Conservation (phyloP, 2,329 filamentous ascomycete species). For the Phyllosticta ampelicida region DNA sequence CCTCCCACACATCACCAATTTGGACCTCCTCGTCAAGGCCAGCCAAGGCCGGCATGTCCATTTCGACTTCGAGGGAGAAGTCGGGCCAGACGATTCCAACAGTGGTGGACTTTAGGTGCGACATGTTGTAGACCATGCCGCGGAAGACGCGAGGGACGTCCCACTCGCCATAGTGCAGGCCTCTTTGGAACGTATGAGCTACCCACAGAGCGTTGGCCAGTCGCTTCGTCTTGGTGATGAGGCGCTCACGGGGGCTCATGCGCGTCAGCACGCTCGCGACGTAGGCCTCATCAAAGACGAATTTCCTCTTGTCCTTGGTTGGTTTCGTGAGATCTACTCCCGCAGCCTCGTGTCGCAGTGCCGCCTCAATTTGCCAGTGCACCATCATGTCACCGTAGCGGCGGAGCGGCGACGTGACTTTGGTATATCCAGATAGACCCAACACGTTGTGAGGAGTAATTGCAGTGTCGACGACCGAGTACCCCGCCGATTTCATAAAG, state of each 20-base stretch:
- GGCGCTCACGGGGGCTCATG: constrained; percentile 33
- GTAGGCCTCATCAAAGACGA: constrained; percentile 41
- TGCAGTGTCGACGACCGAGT: constrained; percentile 33
- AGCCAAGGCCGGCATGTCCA: constrained; percentile 15
- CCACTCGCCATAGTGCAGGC: constrained; percentile 45
- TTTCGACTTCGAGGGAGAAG: constrained; percentile 2
- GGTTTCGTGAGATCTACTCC: constrained; percentile 23
- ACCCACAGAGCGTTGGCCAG: constrained; percentile 39
- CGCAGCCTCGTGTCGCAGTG: constrained; percentile 44
- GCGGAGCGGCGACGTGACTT: constrained; percentile 50
- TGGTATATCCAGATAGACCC: constrained; percentile 44
- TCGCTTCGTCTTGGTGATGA: constrained; percentile 30
- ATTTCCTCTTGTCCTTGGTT: constrained; percentile 17
- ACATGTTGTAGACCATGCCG: constrained; percentile 18
- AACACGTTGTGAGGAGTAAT: constrained; percentile 41
- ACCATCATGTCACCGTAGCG: constrained; percentile 50
- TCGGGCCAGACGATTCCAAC: constrained; percentile 1
- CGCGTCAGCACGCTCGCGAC: constrained; percentile 40
- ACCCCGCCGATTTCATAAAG: constrained; percentile 33
- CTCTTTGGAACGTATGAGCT: constrained; percentile 45
- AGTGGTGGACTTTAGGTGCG: neutral
- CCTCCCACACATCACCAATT: constrained; percentile 38
- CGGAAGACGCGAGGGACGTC: constrained; percentile 38
- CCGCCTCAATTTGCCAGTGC: constrained; percentile 56
- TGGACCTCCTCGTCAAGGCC: constrained; percentile 14